Conservation (phyloP, 31 red algal genomes). For the Pterothamnion heteromorphum region DNA sequence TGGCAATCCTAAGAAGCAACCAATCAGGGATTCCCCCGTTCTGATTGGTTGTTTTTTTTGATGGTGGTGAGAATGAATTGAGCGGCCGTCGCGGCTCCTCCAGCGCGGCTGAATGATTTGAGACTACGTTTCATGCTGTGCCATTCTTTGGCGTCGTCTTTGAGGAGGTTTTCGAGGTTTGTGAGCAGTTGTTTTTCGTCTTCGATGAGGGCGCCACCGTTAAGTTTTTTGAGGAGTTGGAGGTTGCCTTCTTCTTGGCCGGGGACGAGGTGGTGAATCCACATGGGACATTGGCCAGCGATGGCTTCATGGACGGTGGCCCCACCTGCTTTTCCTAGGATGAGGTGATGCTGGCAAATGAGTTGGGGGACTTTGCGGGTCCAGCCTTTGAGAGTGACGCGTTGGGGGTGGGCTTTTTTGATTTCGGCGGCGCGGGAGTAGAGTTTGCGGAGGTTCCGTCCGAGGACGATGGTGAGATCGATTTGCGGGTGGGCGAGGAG, state of each 20-base stretch:
- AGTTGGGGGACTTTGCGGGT: background rate
- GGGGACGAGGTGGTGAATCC: background rate
- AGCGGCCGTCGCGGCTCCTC: background rate
- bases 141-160: background rate
- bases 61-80: background rate
- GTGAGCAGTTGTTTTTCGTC: background rate
- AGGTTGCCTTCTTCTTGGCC: constrained; percentile 25
- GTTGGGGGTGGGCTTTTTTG: background rate
- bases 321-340: constrained; percentile 15
- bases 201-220: background rate
- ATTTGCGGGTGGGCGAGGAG: background rate
- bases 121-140: background rate
- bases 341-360: background rate
- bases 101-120: background rate
- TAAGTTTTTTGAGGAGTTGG: background rate
- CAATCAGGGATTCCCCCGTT: too few species aligned
- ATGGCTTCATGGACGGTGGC: constrained; percentile 29
- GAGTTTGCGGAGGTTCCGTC: constrained; percentile 21
- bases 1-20: too few species aligned
- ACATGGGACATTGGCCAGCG: background rate
- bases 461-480: constrained; percentile 27
- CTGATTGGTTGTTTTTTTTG: background rate
- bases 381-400: constrained; percentile 31
- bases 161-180: background rate
- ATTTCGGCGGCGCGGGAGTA: background rate